Evolutionary conservation across 2,329 filamentous ascomycete genomes (phyloP), one percentile per base, ranked within the genome.

Genomic region (Ophiostoma piceae): DNA sequence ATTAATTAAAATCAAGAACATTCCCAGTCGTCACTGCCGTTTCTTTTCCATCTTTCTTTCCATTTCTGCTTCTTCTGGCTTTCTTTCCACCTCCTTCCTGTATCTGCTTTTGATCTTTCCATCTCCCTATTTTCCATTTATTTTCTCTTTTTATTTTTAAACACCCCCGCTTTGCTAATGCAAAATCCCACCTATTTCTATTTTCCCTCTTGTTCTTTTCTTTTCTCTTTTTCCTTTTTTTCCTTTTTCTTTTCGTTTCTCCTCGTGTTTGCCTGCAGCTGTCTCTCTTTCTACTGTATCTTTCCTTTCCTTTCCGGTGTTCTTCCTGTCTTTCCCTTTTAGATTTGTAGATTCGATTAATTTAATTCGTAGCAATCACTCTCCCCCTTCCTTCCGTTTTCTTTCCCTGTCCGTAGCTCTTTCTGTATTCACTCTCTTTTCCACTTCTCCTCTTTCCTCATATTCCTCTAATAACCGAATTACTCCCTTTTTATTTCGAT

Each of bases 21-120:
- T 41, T 8, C 1, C 19, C 41, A 47, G 43, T 47, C 14, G 43
- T 19, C 16, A 6, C 57, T 57, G 60, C 62, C 69, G 67, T 64
- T 67, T 67, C 67, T 68, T 71, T 71, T n/a, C 41, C 19, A 22
- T 41, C 68, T 43, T 41, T 41, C 32, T 66, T 64, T 54, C 29
- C 67, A 22, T 54, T 29, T n/a, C 2, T 19, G 19, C 32, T 64
- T 9, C 29, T 64, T 35, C 2, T 62, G 35, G 12, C 35, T 8
- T 8, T 32, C 8, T 39, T 66, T 57, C 35, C 64, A 35, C 67
- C 47, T 62, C 65, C 57, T 26, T 67, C 26, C 64, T 32, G 26
- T 9, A 8, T 35, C 35, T 35, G 35, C 35, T 35, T 5, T 35
- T 35, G 35, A 35, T 8, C 26, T 32, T 32, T 62, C 29, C 6